These are phyloP conservation scores for Rosa chinensis DNA, from an alignment of 306 rosid species.

Conservation along the genomic window DNA sequence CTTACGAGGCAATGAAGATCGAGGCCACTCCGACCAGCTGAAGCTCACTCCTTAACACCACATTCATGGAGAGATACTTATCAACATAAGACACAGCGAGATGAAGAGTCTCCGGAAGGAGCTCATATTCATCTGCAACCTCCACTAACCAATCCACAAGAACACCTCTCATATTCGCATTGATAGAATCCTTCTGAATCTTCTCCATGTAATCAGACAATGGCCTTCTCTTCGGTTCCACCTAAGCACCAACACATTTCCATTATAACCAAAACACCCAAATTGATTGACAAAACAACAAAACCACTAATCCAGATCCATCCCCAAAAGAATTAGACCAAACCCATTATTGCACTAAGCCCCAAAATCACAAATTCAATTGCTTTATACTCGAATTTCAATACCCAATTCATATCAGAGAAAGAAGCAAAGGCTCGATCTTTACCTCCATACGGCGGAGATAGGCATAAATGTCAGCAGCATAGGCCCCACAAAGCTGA, in stretches of 20 bases:
- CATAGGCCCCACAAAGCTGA: conserved; percentile 56
- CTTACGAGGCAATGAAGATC: conserved; percentile 85
- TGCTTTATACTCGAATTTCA: neutral
- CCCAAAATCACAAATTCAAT: neutral
- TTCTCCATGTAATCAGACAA: conserved; percentile 58
- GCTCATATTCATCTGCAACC: conserved; percentile 83
- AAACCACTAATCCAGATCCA: too few species aligned
- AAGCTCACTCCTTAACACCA: conserved; percentile 47
- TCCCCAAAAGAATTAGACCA: neutral
- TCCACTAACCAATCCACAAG: conserved; percentile 93
- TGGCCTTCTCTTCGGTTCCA: conserved; percentile 62
- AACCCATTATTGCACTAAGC: too few species aligned
- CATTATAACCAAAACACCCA: neutral
- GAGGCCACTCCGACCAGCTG: conserved; percentile 82
- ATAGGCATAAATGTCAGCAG: conserved; percentile 64
- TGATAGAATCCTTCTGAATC: conserved; percentile 59
- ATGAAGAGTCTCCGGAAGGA: conserved; percentile 72
- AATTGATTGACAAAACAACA: neutral
- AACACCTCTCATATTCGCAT: conserved; percentile 70
- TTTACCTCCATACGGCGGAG: conserved; percentile 72
- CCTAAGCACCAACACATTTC: conserved; percentile 34
- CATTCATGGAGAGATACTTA: conserved; percentile 53
- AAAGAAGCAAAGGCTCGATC: neutral
- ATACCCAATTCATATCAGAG: neutral
- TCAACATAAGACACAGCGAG: conserved; percentile 63